Evolutionary conservation across 2,329 filamentous ascomycete species (phyloP), one percentile per base, ranked within the genome.

Genomic region (Pseudogymnoascus sp.): DNA sequence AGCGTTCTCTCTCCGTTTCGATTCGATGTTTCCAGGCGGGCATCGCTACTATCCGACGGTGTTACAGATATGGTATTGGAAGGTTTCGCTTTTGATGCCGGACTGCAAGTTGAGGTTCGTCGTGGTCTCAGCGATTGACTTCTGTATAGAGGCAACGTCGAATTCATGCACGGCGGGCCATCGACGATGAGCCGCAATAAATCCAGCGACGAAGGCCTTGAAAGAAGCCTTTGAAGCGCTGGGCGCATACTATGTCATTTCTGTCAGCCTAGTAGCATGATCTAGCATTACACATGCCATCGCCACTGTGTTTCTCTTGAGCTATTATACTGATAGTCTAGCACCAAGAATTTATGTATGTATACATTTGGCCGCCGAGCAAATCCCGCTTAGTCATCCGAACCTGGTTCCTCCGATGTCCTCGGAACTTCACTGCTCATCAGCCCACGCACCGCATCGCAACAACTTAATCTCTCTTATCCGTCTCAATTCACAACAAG

Each of bases 161-260:
- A 55, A 55, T 55, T 55, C 48, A 33, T 55, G 15, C 48, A 55
- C n/a, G 29, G 48, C 48, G 48, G 48, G 48, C 48, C 48, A 55
- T 55, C 48, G 29, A 55, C 29, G 48, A 55, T 55, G n/a, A 59
- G 21, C 27, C 63, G 62, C 33, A 71, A 64, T 15, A 71, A 61
- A 27, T 71, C 65, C 39, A 71, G 63, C 41, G 68, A 68, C 38
- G 68, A 65, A 44, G 70, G 68, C 66, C 71, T 69, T 61, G 62
- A 62, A 60, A 72, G 67, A 39, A 72, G 68, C 63, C 67, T 68
- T 61, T 69, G 67, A 38, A 72, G 61, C 25, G 69, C 69, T 59
- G 68, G 67, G 29, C 67, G 66, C 70, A 71, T 71, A 13, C 29
- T 69, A 51, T 36, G 5, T 21, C 58, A 61, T 60, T 63, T 64